A percentile compares a stretch with the other conserved stretches of the same genome.
Conservation (phyloP, 352 stramenopile genomes). For the Aphanomyces invadans region DNA sequence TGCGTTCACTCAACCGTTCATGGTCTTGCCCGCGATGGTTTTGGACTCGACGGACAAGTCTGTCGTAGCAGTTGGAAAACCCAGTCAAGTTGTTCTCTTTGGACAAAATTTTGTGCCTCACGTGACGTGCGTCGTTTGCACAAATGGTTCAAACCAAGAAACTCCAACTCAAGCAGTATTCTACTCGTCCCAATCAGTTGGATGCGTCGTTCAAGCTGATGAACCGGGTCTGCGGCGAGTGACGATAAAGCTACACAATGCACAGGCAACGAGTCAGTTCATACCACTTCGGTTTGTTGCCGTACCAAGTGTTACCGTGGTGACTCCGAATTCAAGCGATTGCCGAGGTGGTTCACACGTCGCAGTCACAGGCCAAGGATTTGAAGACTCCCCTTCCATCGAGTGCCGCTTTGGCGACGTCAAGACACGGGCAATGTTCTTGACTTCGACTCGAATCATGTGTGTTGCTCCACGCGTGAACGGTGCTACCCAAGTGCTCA, state of each 20-base stretch:
- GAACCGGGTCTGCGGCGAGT: not conserved
- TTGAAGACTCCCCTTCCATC: not conserved
- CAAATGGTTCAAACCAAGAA: not conserved
- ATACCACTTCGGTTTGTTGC: not conserved
- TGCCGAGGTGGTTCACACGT: not conserved
- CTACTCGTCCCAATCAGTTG: not conserved
- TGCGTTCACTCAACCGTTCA: not conserved
- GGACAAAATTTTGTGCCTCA: not conserved
- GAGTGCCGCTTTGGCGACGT: not conserved
- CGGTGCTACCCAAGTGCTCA: not conserved
- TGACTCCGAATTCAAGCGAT: slow-evolving; percentile 1
- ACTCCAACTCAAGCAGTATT: not conserved
- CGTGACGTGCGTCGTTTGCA: not conserved
- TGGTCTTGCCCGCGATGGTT: not conserved
- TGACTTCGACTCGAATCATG: not conserved
- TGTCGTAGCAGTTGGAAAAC: not conserved
- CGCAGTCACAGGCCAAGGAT: not conserved
- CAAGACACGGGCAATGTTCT: not conserved
- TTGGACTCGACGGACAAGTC: not conserved
- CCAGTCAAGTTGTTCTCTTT: not conserved
- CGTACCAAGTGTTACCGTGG: not conserved
- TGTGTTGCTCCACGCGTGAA: not conserved
- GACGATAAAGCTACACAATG: not conserved
- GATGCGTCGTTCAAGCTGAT: not conserved
- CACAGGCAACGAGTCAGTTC: not conserved